Conservation (phyloP, 768 basidiomycete genomes). For the Pulveroboletus sp. region DNA sequence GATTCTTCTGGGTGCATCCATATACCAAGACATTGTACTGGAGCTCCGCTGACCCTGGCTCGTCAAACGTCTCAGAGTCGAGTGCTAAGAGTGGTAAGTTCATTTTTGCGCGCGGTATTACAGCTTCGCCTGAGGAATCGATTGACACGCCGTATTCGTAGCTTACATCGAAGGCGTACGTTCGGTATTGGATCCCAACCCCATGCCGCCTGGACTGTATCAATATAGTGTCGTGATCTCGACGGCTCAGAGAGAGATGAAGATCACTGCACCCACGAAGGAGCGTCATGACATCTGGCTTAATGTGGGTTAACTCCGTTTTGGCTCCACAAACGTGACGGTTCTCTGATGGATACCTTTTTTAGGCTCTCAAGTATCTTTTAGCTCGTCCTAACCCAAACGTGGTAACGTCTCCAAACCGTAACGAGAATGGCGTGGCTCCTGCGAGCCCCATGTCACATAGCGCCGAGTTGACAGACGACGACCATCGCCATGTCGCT, state of each 20-base stretch:
- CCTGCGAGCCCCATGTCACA: constrained; percentile 48
- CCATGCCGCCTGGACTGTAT: constrained; percentile 90
- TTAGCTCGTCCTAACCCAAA: constrained; percentile 62
- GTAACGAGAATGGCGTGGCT: constrained; percentile 29
- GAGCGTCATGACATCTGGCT: constrained; percentile 98
- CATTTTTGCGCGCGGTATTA: constrained; percentile 1
- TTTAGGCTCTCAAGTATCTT: constrained; percentile 86
- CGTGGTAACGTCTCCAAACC: constrained; percentile 23
- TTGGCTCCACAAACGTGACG: constrained; percentile 1
- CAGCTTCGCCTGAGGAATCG: constrained; percentile 6
- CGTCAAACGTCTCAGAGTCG: constrained; percentile 80
- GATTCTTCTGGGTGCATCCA: constrained; percentile 99
- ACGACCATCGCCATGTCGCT: constrained; percentile 43
- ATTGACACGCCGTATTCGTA: constrained; percentile 27
- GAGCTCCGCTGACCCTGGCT: constrained; percentile 92
- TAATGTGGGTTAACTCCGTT: constrained; percentile 49
- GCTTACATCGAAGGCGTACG: constrained; percentile 93
- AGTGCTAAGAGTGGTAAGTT: constrained; percentile 94
- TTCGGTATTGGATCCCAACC: constrained; percentile 89
- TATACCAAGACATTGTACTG: constrained; percentile 98
- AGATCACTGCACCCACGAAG: constrained; percentile 93
- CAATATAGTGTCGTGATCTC: constrained; percentile 91
- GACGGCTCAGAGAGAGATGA: constrained; percentile 94
- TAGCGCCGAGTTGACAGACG: constrained; percentile 43
- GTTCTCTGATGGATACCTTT: constrained; percentile 5